Conservation (phyloP, 495 filamentous ascomycete genomes). For the Aspergillus sclerotioniger region DNA sequence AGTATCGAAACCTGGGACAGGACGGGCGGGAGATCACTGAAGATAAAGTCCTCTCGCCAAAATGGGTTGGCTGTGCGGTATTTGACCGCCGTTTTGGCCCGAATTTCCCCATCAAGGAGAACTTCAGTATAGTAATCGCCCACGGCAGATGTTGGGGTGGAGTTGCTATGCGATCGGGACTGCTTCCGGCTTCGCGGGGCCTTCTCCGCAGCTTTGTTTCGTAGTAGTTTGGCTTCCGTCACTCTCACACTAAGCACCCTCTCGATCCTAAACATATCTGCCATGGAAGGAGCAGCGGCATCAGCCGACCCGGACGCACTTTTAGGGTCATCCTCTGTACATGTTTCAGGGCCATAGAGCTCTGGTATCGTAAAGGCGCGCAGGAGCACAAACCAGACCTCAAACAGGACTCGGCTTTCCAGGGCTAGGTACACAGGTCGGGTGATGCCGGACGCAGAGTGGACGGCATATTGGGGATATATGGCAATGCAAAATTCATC, state of each 20-base stretch:
- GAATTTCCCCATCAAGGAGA: constrained; percentile 84
- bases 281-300: constrained; percentile 16
- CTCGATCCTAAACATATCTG: constrained; percentile 68
- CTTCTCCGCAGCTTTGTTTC: constrained; percentile 31
- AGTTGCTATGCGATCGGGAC: constrained; percentile 35
- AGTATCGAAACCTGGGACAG: constrained; percentile 78
- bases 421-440: constrained; percentile 74
- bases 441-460: constrained; percentile 48
- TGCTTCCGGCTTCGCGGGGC: constrained; percentile 40
- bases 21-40: constrained; percentile 77
- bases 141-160: constrained; percentile 27
- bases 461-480: constrained; percentile 74
- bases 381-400: constrained; percentile 95
- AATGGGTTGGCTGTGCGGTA: constrained; percentile 81
- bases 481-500: constrained; percentile 94
- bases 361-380: constrained; percentile 93
- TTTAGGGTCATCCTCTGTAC: constrained; percentile 27
- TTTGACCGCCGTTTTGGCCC: constrained; percentile 81
- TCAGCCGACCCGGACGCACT: constrained; percentile 26
- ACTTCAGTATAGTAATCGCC: constrained; percentile 82
- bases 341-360: constrained; percentile 65
- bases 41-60: constrained; percentile 91
- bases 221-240: constrained; percentile 58
- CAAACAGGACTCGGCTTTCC: constrained; percentile 84
- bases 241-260: constrained; percentile 57